Conservation (phyloP, 148 eudicot genomes). For the Gaultheria prostrata region DNA sequence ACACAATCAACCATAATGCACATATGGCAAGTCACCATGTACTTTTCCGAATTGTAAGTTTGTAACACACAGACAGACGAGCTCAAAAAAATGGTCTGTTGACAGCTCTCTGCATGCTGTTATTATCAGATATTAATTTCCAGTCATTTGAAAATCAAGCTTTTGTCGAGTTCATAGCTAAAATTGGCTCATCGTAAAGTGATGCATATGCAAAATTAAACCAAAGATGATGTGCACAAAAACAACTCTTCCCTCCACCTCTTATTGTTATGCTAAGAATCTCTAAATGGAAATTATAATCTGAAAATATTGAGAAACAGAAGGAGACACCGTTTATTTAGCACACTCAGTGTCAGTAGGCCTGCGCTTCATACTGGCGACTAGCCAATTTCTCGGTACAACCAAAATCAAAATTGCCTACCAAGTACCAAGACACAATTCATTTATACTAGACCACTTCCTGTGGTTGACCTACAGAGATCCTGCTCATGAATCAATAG, state of each 20-base stretch:
- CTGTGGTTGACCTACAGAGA: not conserved
- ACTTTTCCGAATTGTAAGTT: not conserved
- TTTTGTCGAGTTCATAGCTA: not conserved
- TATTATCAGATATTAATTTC: not conserved
- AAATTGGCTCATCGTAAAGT: not conserved
- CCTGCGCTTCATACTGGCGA: not conserved
- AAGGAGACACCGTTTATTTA: not conserved
- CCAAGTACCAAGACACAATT: not conserved
- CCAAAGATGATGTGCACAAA: not conserved
- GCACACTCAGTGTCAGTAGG: not conserved
- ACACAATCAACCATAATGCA: slow-evolving; percentile 4
- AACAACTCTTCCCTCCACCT: slow-evolving; percentile 1
- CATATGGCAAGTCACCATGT: not conserved
- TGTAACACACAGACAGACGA: not conserved
- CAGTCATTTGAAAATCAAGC: not conserved
- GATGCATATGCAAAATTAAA: not conserved
- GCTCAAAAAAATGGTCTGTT: not conserved
- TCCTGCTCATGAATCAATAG: not conserved
- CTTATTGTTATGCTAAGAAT: not conserved
- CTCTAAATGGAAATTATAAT: not conserved
- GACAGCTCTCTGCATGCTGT: not conserved
- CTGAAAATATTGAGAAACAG: not conserved
- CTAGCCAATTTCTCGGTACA: not conserved
- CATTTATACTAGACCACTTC: not conserved
- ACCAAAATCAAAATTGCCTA: not conserved